phyloP scores from a whole-genome alignment of 2,329 filamentous ascomycete species.

The Fonsecaea nubica region DNA sequence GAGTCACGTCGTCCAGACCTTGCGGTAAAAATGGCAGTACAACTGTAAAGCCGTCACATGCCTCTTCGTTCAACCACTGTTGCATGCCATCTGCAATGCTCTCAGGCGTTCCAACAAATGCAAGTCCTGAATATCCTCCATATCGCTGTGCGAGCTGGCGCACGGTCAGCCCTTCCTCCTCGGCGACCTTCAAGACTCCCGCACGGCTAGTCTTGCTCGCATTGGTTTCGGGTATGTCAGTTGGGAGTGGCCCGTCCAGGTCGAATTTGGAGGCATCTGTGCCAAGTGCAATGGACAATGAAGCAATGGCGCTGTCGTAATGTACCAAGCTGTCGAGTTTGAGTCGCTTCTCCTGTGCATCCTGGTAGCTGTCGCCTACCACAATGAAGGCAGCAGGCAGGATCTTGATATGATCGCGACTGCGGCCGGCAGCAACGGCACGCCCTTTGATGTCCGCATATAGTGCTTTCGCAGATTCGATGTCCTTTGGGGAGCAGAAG shows the following conservation, averaged over 20 bases:
- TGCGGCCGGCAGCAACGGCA: conserved; percentile 53
- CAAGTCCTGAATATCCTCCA: conserved; percentile 58
- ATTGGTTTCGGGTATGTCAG: conserved; percentile 60
- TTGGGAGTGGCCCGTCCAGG: conserved; percentile 58
- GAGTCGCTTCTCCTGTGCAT: conserved; percentile 58
- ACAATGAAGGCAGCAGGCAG: conserved; percentile 60
- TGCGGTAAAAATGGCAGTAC: conserved; percentile 59
- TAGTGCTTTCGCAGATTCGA: conserved; percentile 55
- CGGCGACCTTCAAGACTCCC: conserved; percentile 54
- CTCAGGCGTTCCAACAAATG: conserved; percentile 59
- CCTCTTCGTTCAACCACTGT: conserved; percentile 56
- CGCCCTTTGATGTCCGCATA: conserved; percentile 61
- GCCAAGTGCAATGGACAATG: conserved; percentile 58
- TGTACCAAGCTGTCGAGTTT: conserved; percentile 60
- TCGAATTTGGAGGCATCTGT: conserved; percentile 57
- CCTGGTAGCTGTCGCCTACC: conserved; percentile 57
- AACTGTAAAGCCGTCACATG: conserved; percentile 60
- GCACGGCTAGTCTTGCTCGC: conserved; percentile 60
- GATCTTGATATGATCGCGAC: conserved; percentile 58
- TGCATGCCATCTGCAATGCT: conserved; percentile 59
- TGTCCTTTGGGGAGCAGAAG: conserved; percentile 58
- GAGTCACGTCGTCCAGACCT: conserved; percentile 58
- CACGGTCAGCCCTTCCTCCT: conserved; percentile 56
- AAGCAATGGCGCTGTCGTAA: conserved; percentile 62
- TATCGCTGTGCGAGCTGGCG: conserved; percentile 60